Evolutionary conservation across 768 basidiomycete species (phyloP), one percentile per base, ranked within the genome.

Genomic region (Fomitopsis serialis): DNA sequence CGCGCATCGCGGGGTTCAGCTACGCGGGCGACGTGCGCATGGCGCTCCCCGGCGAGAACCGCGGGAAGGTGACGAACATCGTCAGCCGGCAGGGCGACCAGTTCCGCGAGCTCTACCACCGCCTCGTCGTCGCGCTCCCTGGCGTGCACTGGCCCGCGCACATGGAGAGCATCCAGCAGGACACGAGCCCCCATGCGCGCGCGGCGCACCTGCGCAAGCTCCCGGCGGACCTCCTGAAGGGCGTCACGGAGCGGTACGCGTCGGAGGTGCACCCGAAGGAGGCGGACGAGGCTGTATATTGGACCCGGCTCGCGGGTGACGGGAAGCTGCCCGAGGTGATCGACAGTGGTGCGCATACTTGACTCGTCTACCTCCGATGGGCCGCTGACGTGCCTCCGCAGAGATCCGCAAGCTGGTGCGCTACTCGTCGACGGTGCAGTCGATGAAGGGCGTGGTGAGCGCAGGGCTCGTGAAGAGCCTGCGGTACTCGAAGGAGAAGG

Each of bases 21-120:
- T 99, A 99, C 64, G 70, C 70, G 40, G 94, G 94, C 19, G 94
- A 99, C 65, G 91, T 92, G 29, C 83, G 97, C 43, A 99, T 99
- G 97, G 60, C 89, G 45, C 80, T 95, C 4, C 94, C 94, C 1
- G 93, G 85, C 0, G 97, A 99, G 77, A 97, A 98, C 71, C 85
- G 94, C 25, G 77, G 81, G 56, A 99, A 99, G 72, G 87, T 99
- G n/a, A 73, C 74, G 45, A 98, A 98, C 69, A 98, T 99, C 61
- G 95, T 98, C 40, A 74, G 76, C 52, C 83, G 82, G 48, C 92
- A 97, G 72, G 75, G 77, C 17, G 77, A 78, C 17, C 91, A 94
- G 67, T 98, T 98, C 71, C 80, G 81, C 54, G 89, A 89, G 65
- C 72, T 98, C 54, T 98, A 98, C 74, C 82, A 84, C 66, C 79